phyloP scores from a whole-genome alignment of 2,329 filamentous ascomycete species.

The Eutypella sp. region DNA sequence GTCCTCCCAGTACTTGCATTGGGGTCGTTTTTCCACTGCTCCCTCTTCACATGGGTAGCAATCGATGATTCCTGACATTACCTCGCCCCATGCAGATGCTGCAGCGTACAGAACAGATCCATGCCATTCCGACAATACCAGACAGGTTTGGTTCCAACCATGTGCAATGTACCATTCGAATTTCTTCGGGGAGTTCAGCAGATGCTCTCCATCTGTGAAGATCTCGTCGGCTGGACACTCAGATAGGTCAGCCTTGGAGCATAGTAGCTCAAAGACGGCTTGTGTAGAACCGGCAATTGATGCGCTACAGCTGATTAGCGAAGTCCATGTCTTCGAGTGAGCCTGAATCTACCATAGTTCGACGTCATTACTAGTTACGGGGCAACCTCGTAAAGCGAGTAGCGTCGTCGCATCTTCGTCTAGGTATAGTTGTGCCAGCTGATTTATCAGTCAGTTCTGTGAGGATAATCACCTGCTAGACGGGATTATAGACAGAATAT shows the following conservation, averaged over 20 bases:
- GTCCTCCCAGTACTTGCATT: not conserved
- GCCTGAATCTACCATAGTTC: not conserved
- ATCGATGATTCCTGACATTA: not conserved
- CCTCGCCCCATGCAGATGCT: not conserved
- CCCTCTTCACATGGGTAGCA: not conserved
- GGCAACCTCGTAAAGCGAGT: not conserved
- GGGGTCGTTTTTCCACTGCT: not conserved
- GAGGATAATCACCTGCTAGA: not conserved
- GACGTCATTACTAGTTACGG: not conserved
- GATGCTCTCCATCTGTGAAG: not conserved
- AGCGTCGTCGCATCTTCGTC: not conserved
- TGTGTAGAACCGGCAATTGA: not conserved
- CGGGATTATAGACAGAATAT: too few relatives aligned
- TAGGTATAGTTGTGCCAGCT: not conserved
- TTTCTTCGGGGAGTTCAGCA: not conserved
- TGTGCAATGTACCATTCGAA: not conserved
- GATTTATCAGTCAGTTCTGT: not conserved
- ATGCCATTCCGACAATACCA: not conserved
- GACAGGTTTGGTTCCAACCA: not conserved
- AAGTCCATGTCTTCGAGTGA: not conserved
- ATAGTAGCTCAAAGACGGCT: not conserved
- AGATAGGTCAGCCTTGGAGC: not conserved
- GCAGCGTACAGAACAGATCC: not conserved
- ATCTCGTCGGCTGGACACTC: not conserved
- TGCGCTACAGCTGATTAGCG: not conserved